Evolutionary conservation across 192 early-diverging fungal species (phyloP).

Genomic region (Gaertneriomyces sp.): DNA sequence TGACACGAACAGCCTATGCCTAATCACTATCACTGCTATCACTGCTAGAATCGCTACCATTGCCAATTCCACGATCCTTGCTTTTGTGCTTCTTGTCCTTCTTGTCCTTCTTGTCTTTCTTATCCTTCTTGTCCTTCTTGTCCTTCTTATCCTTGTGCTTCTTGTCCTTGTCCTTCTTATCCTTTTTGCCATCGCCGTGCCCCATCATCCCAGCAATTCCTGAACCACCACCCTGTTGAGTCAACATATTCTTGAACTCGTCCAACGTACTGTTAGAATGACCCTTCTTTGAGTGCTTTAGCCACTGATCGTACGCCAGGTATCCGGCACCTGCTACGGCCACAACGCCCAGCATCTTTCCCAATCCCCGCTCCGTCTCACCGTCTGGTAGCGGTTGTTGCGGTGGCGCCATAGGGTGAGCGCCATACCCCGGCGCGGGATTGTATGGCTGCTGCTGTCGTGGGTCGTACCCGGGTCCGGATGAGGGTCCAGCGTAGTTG

Average conservation of each 20-base stretch:
- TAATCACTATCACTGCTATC: conserved; percentile 17
- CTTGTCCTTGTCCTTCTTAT: conserved; percentile 6
- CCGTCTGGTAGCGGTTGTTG: no score
- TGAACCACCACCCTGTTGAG: background rate
- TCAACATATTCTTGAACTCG: conserved; percentile 25
- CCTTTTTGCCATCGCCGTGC: background rate
- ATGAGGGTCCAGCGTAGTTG: no score
- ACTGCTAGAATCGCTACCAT: background rate
- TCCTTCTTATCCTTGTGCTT: conserved; percentile 14
- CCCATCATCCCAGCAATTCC: background rate
- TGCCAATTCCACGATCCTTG: conserved; percentile 8
- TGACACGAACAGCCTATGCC: background rate
- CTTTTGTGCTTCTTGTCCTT: conserved; percentile 22
- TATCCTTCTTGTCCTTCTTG: conserved; percentile 15
- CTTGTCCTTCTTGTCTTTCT: conserved; percentile 16
- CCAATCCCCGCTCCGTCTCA: no score
- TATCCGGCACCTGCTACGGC: conserved; percentile 11
- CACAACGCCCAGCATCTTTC: no score
- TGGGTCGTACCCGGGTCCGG: no score
- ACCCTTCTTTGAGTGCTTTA: conserved; percentile 36
- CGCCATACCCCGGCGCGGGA: no score
- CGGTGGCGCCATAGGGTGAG: no score
- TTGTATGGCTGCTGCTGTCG: no score
- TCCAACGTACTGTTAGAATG: conserved; percentile 24
- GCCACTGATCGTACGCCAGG: conserved; percentile 29